Percentiles rank a stretch among this genome's conserved stretches.
Evolutionary conservation across 2,329 filamentous ascomycete species (phyloP).

Genomic region (Niveomyces coronatus): DNA sequence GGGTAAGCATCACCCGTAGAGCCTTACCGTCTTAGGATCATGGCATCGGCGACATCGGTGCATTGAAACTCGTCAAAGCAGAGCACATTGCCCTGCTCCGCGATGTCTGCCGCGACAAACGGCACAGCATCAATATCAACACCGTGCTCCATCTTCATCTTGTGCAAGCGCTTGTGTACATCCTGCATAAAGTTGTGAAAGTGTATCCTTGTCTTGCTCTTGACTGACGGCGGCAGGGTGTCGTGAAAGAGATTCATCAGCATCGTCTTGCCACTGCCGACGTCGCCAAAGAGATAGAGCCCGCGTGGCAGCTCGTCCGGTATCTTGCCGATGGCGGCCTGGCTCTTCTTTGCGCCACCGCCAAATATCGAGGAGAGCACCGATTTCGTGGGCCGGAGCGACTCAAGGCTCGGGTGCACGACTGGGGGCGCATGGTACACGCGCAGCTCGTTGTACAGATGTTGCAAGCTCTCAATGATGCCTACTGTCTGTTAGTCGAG

Average conservation of each 20-base stretch:
- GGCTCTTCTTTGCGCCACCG: slow-evolving; percentile 31
- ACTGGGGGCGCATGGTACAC: slow-evolving; percentile 66
- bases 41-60: slow-evolving; percentile 95
- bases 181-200: slow-evolving; percentile 99
- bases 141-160: slow-evolving; percentile 80
- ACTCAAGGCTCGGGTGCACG: slow-evolving; percentile 66
- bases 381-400: slow-evolving; percentile 43
- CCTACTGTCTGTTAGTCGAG: slow-evolving; percentile 34
- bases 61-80: slow-evolving; percentile 99
- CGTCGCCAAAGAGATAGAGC: slow-evolving; percentile 91
- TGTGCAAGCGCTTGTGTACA: slow-evolving; percentile 82
- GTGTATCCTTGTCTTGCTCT: slow-evolving; percentile 82
- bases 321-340: slow-evolving; percentile 40
- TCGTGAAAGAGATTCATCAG: slow-evolving; percentile 98
- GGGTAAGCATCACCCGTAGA: neutral
- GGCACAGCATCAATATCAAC: slow-evolving; percentile 84
- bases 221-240: slow-evolving; percentile 70
- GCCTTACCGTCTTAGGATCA: slow-evolving; percentile 75
- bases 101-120: slow-evolving; percentile 90
- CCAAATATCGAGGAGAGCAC: slow-evolving; percentile 54
- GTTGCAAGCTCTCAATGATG: slow-evolving; percentile 81
- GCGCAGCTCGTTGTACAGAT: slow-evolving; percentile 73
- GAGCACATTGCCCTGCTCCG: slow-evolving; percentile 70
- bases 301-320: slow-evolving; percentile 72
- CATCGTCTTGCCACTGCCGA: slow-evolving; percentile 98